Conservation (phyloP, 2,329 filamentous ascomycete genomes). For the Penicillium brasilianum region DNA sequence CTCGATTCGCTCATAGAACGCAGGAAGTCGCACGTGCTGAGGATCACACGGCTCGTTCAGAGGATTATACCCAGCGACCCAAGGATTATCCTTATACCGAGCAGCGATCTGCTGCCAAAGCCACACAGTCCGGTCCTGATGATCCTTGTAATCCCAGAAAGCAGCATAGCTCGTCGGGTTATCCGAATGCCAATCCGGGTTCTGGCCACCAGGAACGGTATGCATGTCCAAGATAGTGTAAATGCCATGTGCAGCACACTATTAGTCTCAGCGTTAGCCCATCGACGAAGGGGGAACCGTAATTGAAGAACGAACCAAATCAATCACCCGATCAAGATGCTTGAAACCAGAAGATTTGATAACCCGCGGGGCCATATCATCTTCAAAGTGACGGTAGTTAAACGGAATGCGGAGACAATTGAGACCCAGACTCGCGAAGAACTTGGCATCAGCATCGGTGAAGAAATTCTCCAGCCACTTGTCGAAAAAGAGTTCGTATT, state of each 20-base stretch:
- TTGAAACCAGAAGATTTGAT: constrained; percentile 55
- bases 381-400: constrained; percentile 62
- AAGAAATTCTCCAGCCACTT: constrained; percentile 64
- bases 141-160: constrained; percentile 59
- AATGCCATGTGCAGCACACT: constrained; percentile 54
- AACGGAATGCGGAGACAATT: constrained; percentile 66
- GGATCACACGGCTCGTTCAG: constrained; percentile 59
- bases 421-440: constrained; percentile 60
- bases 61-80: constrained; percentile 59
- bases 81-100: constrained; percentile 52
- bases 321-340: constrained; percentile 54
- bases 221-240: constrained; percentile 60
- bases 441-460: constrained; percentile 62
- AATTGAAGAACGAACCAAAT: constrained; percentile 39
- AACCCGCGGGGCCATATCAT: constrained; percentile 54
- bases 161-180: constrained; percentile 52
- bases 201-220: constrained; percentile 56
- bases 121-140: constrained; percentile 57
- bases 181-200: constrained; percentile 58
- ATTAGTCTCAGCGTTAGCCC: background rate
- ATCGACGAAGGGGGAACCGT: background rate
- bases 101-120: constrained; percentile 56
- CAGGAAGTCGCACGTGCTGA: constrained; percentile 51
- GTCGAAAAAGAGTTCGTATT: constrained; percentile 66
- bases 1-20: constrained; percentile 55